These are phyloP conservation scores for Pelargonium myrrhifolium DNA, from an alignment of 441 rosid species.

Conservation along the genomic window DNA sequence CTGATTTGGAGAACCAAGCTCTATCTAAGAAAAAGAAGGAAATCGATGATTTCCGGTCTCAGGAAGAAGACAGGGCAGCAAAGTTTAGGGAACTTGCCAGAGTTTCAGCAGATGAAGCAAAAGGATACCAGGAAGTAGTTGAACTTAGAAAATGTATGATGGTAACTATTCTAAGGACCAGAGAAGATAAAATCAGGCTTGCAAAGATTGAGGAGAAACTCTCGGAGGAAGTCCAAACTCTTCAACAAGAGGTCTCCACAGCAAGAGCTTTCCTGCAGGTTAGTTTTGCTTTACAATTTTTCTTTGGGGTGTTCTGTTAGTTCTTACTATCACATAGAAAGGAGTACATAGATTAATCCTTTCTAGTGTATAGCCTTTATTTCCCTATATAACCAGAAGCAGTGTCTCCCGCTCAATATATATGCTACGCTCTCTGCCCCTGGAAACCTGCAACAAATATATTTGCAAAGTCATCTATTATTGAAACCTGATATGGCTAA, in stretches of 20 bases:
- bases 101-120: slow-evolving; percentile 58
- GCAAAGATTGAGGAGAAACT: slow-evolving; percentile 63
- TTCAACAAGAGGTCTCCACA: slow-evolving; percentile 59
- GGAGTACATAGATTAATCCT: not conserved
- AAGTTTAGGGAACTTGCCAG: slow-evolving; percentile 59
- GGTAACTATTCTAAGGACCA: slow-evolving; percentile 47
- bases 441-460: not conserved
- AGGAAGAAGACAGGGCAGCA: slow-evolving; percentile 47
- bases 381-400: not conserved
- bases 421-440: not conserved
- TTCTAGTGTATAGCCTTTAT: too few relatives aligned
- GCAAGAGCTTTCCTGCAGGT: slow-evolving; percentile 70
- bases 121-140: slow-evolving; percentile 42
- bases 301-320: not conserved
- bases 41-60: slow-evolving; percentile 33
- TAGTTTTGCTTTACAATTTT: slow-evolving; percentile 16
- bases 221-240: slow-evolving; percentile 57
- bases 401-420: not conserved
- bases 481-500: not conserved
- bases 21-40: slow-evolving; percentile 49
- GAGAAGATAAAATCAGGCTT: slow-evolving; percentile 56
- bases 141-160: slow-evolving; percentile 52
- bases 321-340: not conserved
- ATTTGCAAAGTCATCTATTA: not conserved
- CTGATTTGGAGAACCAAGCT: slow-evolving; percentile 41